A percentile compares a stretch with the other conserved stretches of the same genome.
Evolutionary conservation across 768 basidiomycete species (phyloP).

Genomic region (Suillus sp.): DNA sequence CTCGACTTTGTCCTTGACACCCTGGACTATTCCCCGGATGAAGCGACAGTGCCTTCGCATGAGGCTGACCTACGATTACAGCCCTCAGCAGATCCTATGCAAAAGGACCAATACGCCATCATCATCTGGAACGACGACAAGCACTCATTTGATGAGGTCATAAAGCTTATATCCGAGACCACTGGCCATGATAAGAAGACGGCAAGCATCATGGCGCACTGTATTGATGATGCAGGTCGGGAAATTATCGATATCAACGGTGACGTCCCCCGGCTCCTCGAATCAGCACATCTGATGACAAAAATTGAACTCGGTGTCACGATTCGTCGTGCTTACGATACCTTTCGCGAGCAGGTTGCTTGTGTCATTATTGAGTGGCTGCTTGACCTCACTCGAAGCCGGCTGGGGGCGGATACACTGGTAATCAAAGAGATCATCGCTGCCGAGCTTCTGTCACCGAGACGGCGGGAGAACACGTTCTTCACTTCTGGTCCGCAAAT

Average conservation of each 20-base stretch:
- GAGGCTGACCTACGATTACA: constrained; percentile 74
- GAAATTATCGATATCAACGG: constrained; percentile 80
- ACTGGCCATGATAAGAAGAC: constrained; percentile 55
- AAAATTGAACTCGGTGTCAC: constrained; percentile 93
- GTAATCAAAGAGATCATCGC: constrained; percentile 75
- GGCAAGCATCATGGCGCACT: constrained; percentile 54
- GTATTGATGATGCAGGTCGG: constrained; percentile 79
- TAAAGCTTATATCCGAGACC: constrained; percentile 64
- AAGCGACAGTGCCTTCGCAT: constrained; percentile 63
- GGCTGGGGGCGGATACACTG: constrained; percentile 66
- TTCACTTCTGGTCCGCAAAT: constrained; percentile 41
- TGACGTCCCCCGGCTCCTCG: constrained; percentile 55
- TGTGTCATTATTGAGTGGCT: constrained; percentile 87
- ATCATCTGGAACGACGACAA: constrained; percentile 98
- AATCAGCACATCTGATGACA: constrained; percentile 74
- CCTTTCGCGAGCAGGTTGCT: constrained; percentile 84
- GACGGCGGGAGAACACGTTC: constrained; percentile 53
- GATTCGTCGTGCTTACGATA: constrained; percentile 83
- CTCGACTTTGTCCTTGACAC: constrained; percentile 85
- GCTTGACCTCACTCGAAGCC: constrained; percentile 73
- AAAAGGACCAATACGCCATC: constrained; percentile 78
- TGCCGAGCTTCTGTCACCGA: constrained; percentile 62
- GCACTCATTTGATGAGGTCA: constrained; percentile 89
- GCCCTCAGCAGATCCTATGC: constrained; percentile 76
- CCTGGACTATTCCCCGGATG: constrained; percentile 80